Conservation (phyloP, 1,284 basidiomycete genomes). For the Vanrija sp. region DNA sequence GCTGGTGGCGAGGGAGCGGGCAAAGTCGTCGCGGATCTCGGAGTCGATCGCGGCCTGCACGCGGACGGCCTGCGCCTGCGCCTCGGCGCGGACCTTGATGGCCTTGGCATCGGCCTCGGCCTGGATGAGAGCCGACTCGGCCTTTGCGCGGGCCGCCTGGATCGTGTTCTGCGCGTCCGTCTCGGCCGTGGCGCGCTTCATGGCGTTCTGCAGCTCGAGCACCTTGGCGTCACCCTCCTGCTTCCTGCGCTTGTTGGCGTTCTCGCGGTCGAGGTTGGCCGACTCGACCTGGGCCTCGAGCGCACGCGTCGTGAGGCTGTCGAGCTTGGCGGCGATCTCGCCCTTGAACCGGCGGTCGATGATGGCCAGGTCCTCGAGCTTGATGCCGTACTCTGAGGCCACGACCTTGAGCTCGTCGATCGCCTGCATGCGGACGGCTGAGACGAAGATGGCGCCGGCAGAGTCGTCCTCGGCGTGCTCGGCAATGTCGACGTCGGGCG, state of each 20-base stretch:
- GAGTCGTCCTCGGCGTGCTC: constrained; percentile 4
- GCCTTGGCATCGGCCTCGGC: constrained; percentile 12
- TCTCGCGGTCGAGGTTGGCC: constrained; percentile 16
- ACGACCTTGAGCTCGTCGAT: constrained; percentile 17
- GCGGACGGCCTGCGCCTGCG: constrained; percentile 7
- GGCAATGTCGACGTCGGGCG: constrained; percentile 2
- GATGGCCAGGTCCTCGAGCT: constrained; percentile 15
- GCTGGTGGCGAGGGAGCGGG: constrained; percentile 8
- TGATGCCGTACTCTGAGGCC: constrained; percentile 15
- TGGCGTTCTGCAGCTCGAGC: constrained; percentile 14
- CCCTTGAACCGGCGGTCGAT: constrained; percentile 16
- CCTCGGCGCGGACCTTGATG: constrained; percentile 9
- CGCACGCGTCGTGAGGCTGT: constrained; percentile 11
- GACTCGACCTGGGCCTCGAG: constrained; percentile 18
- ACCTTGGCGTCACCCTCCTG: constrained; percentile 14
- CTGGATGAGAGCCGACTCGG: constrained; percentile 8
- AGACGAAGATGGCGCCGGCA: constrained; percentile 11
- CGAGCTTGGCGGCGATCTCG: constrained; percentile 14
- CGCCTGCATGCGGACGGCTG: constrained; percentile 13
- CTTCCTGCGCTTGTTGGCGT: constrained; percentile 13
- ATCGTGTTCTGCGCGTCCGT: constrained; percentile 9
- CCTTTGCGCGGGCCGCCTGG: constrained; percentile 1
- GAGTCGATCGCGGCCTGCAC: constrained; percentile 9
- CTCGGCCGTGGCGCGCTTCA: constrained; percentile 11
- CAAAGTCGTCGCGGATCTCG: constrained; percentile 13